Base-by-base conservation (phyloP, 2,329 filamentous ascomycete species). In the Claviceps quebecensis region DNA sequence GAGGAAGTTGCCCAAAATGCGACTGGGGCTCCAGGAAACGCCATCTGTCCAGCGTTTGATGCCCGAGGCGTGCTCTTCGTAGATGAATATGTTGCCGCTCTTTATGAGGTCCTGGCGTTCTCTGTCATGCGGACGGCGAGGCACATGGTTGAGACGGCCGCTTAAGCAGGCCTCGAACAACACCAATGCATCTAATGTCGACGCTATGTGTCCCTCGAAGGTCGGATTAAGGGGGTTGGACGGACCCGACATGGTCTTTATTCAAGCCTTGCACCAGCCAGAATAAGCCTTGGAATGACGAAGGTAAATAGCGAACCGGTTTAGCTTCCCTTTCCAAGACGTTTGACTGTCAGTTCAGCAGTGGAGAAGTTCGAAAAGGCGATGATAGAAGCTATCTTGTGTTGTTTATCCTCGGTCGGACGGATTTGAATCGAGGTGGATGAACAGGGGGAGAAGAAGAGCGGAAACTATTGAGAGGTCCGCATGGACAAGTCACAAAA, bases 21-120 rank as follows among this genome's bases (percentile, higher is more conserved):
- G 83, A 65, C 84, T 94, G 0, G 90, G 90, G 58, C 87, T 94
- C 90, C 90, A 96, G 6, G 84, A 83, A 11, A 91, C 80, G 14
- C 90, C 89, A 59, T 96, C 90, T 0, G 89, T 95, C 90, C 90
- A 96, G 52, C 90, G 77, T 70, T 94, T 94, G 69, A 95, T 95
- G 5, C 88, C 88, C 0, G 89, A 94, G 0, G 87, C 83, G 55
- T 87, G 84, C 65, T 95, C 88, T 61, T 95, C 88, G 65, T 95
- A 96, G 57, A 95, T 87, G 67, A 95, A 93, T 46, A 95, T 79
- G 57, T 85, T 84, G 38, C 90, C 90, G 58, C 87, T 94, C 57
- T 78, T 78, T 62, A 95, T 93, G 49, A 95, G 77, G 19, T 80
- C 75, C 23, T 75, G 73, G 49, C 89, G 78, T 67, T 95, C 90